Base-by-base conservation (phyloP, 1,284 basidiomycete species). In the Malassezia caprae region DNA sequence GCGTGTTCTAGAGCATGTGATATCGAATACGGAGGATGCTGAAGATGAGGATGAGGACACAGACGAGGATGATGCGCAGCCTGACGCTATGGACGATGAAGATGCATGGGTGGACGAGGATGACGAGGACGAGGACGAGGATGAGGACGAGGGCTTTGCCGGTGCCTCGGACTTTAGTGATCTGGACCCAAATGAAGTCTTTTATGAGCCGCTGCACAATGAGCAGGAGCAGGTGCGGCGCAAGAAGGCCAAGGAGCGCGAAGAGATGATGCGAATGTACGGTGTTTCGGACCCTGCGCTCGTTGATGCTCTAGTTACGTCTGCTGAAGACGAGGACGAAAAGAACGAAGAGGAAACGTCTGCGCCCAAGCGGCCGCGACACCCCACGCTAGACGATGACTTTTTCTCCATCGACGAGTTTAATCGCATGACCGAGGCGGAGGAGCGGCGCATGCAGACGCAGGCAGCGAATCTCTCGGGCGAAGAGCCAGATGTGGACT, bases 401-500 rank as follows among this genome's bases (percentile, higher is more conserved):
- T 96, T 98, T 78, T 98, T 98, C 77, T 83, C 87, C 53, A 82
- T 96, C 52, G 83, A 84, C 51, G 80, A 83, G 21, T 96, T 98
- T 78, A 94, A 96, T 72, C 81, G 84, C 4, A 83, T 90, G 75
- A 86, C 86, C 1, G 86, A 88, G 73, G 83, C 82, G 63, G 81
- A 84, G 7, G 90, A 94, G 76, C 83, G 84, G 37, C 60, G 54
- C 13, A 78, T 55, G 78, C 78, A 11, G 78, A 82, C 12, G 83
- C 84, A 5, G 47, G 78, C 76, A 44, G 78, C 85, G 48, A 59
- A 56, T 55, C 59, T 67, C 23, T 50, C 51, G n/a, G 62, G 52
- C 3, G 60, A 43, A 13, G 55, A 62, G 21, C 58, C 43, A 2
- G 51, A 58, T 12, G 66, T 60, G 6, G 59, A 61, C 24, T 56